Evolutionary conservation across 2,329 filamentous ascomycete genomes (phyloP).

Genomic region (Decorospora gaudefroyi): DNA sequence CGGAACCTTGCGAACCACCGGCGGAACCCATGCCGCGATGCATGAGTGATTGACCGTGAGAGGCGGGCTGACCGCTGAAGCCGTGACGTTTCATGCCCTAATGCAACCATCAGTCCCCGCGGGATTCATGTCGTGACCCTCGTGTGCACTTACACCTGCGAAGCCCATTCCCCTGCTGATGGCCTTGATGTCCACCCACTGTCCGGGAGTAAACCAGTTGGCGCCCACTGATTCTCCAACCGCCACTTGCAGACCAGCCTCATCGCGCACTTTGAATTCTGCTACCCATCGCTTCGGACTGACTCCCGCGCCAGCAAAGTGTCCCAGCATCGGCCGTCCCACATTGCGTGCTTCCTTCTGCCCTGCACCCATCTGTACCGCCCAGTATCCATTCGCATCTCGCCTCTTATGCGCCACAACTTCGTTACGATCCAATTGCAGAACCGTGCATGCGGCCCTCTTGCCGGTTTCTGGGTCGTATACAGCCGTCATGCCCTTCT

Average conservation of each 20-base stretch:
- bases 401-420: conserved; percentile 85
- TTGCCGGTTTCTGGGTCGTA: conserved; percentile 76
- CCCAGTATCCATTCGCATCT: conserved; percentile 84
- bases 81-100: conserved; percentile 93
- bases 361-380: conserved; percentile 85
- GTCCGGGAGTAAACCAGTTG: conserved; percentile 89
- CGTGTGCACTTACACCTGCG: conserved; percentile 72
- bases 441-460: conserved; percentile 83
- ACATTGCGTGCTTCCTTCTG: conserved; percentile 74
- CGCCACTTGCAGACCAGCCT: conserved; percentile 70
- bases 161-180: conserved; percentile 89
- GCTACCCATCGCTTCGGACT: conserved; percentile 80
- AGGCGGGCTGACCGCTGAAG: conserved; percentile 84
- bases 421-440: conserved; percentile 91
- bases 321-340: conserved; percentile 80
- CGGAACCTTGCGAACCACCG: conserved; percentile 87
- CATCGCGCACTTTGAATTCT: conserved; percentile 83
- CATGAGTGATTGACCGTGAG: conserved; percentile 93
- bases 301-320: conserved; percentile 81
- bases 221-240: conserved; percentile 77
- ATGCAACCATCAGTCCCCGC: conserved; percentile 9
- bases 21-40: conserved; percentile 90
- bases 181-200: conserved; percentile 84
- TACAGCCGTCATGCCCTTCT: conserved; percentile 94
- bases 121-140: too few relatives aligned